Percentiles rank a stretch among this genome's conserved stretches.
These are phyloP conservation scores for Meyerozyma sp. DNA, from an alignment of 1,139 yeast species.

Conservation along the genomic window DNA sequence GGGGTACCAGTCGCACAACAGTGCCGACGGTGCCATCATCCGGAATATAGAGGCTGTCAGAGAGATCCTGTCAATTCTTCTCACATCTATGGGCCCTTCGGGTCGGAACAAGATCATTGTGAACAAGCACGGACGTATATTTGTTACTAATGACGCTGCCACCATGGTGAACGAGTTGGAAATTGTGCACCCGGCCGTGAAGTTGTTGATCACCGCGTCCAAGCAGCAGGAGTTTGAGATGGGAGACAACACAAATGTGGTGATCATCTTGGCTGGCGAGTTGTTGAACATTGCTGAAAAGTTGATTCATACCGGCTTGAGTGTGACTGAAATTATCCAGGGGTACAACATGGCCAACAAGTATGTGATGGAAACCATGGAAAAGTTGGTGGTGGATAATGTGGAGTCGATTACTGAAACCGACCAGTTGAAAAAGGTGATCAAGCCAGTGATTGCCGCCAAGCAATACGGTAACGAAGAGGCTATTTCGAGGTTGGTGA, in stretches of 20 bases:
- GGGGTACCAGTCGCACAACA: constrained; percentile 86
- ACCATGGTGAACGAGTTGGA: constrained; percentile 92
- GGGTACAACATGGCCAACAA: constrained; percentile 83
- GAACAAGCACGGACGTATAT: constrained; percentile 72
- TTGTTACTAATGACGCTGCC: constrained; percentile 94
- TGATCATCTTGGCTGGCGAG: constrained; percentile 78
- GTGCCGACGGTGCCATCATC: constrained; percentile 91
- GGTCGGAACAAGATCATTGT: constrained; percentile 96
- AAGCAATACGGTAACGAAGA: constrained; percentile 92
- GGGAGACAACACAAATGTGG: constrained; percentile 48
- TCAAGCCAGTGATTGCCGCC: constrained; percentile 85
- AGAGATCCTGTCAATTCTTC: constrained; percentile 85
- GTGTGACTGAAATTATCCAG: constrained; percentile 84
- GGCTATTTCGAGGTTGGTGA: constrained; percentile 68
- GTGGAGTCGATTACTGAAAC: constrained; percentile 54
- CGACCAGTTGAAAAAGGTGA: constrained; percentile 63
- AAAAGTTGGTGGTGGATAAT: constrained; percentile 56
- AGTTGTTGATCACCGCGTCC: constrained; percentile 91
- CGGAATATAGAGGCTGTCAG: constrained; percentile 92
- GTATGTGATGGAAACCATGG: constrained; percentile 65
- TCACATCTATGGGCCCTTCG: constrained; percentile 95
- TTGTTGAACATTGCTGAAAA: constrained; percentile 79
- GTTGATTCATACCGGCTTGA: constrained; percentile 76
- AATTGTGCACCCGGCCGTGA: constrained; percentile 96
- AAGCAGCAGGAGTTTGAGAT: constrained; percentile 91